These are phyloP conservation scores for Lichtheimia hyalospora DNA, from an alignment of 371 early-diverging fungal genomes.

Conservation along the genomic window DNA sequence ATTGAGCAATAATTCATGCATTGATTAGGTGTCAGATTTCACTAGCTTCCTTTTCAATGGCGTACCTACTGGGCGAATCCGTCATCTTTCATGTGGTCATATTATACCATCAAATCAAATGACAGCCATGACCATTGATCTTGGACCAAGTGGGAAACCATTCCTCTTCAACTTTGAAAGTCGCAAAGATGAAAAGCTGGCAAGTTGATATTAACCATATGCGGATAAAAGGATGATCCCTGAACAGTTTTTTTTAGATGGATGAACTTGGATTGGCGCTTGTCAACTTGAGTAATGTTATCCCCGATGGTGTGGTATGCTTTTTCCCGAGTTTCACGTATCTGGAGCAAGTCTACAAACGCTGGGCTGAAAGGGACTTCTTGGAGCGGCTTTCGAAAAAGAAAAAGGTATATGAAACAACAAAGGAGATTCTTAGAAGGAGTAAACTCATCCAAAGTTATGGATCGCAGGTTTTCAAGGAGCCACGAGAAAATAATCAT, in stretches of 20 bases:
- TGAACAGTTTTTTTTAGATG: constrained; percentile 41
- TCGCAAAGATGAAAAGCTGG: constrained; percentile 53
- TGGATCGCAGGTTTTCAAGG: constrained; percentile 56
- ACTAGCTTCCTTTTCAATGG: constrained; percentile 52
- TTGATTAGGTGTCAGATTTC: constrained; percentile 43
- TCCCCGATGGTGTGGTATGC: constrained; percentile 94
- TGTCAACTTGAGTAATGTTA: constrained; percentile 72
- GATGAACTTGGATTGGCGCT: constrained; percentile 74
- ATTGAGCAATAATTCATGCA: background rate
- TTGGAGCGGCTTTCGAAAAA: constrained; percentile 47
- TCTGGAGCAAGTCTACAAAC: constrained; percentile 65
- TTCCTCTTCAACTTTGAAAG: constrained; percentile 76
- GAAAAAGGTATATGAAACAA: constrained; percentile 53
- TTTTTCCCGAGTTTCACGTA: constrained; percentile 94
- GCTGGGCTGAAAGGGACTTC: constrained; percentile 57
- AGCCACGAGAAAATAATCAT: constrained; percentile 59
- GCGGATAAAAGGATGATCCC: background rate
- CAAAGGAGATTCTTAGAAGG: background rate
- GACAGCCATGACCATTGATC: constrained; percentile 59
- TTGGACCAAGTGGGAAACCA: constrained; percentile 62
- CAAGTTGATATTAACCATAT: constrained; percentile 22
- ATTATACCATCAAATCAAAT: constrained; percentile 72
- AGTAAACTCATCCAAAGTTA: background rate
- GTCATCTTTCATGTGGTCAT: constrained; percentile 80
- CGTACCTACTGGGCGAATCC: constrained; percentile 42